These are phyloP conservation scores for Penicillium ucsense DNA, from an alignment of 495 filamentous ascomycete species.

Conservation along the genomic window DNA sequence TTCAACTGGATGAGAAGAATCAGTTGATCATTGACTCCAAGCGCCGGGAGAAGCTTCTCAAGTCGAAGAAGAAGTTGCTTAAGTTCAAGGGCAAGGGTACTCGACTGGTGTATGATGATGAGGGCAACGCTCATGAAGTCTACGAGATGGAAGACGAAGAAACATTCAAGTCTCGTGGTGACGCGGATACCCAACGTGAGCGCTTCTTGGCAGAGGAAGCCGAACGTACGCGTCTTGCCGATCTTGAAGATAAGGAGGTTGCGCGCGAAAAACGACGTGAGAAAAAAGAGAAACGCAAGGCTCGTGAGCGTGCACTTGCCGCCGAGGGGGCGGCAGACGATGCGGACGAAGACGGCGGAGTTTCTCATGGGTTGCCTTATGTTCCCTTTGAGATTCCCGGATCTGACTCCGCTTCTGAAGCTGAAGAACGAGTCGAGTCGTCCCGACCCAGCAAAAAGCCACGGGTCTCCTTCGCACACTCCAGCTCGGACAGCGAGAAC, in stretches of 20 bases:
- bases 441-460: slow-evolving; percentile 35
- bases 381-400: slow-evolving; percentile 22
- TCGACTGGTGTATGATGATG: slow-evolving; percentile 86
- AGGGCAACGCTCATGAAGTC: slow-evolving; percentile 69
- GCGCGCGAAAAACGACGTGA: slow-evolving; percentile 72
- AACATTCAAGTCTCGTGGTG: slow-evolving; percentile 62
- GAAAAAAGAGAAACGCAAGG: slow-evolving; percentile 81
- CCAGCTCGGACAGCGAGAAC: slow-evolving; percentile 33
- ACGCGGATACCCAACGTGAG: slow-evolving; percentile 61
- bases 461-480: slow-evolving; percentile 25
- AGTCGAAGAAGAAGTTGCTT: slow-evolving; percentile 85
- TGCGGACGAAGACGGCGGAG: slow-evolving; percentile 19
- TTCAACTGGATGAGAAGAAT: slow-evolving; percentile 45
- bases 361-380: slow-evolving; percentile 30
- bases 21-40: slow-evolving; percentile 81
- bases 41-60: slow-evolving; percentile 82
- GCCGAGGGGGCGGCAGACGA: slow-evolving; percentile 31
- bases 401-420: slow-evolving; percentile 22
- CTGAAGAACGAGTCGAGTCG: slow-evolving; percentile 12
- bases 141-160: slow-evolving; percentile 84
- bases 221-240: slow-evolving; percentile 61
- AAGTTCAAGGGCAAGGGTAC: slow-evolving; percentile 78
- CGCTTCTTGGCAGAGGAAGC: slow-evolving; percentile 68
- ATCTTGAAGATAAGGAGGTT: slow-evolving; percentile 71
- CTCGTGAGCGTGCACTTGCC: slow-evolving; percentile 50